phyloP scores from a whole-genome alignment of 306 rosid genomes.

The Cucurbita pepo region DNA sequence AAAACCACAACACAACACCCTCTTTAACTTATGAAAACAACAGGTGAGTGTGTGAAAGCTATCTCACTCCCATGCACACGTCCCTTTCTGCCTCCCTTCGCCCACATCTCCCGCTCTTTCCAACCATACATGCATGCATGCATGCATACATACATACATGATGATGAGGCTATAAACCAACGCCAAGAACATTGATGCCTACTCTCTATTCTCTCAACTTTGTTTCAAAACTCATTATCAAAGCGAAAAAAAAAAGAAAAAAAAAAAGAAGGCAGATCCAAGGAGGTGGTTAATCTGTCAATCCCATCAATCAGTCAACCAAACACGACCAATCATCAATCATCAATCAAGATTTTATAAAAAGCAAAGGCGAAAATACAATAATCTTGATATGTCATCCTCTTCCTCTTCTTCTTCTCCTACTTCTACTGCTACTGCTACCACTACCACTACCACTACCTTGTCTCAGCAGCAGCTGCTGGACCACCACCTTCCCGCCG shows the following conservation, averaged over 20 bases:
- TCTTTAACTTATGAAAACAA: constrained; percentile 60
- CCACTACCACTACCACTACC: not conserved
- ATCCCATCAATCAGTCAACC: constrained; percentile 69
- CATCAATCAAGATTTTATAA: constrained; percentile 16
- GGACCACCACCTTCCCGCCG: constrained; percentile 79
- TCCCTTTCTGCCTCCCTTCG: constrained; percentile 98
- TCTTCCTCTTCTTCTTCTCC: constrained; percentile 38
- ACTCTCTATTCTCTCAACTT: constrained; percentile 9
- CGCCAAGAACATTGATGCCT: no score
- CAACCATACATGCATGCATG: no score
- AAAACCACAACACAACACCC: constrained; percentile 39
- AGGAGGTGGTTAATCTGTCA: constrained; percentile 94
- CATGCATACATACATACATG: not conserved
- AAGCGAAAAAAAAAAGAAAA: not conserved
- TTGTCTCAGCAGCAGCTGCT: constrained; percentile 19
- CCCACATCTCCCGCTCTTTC: constrained; percentile 86
- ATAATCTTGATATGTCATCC: constrained; percentile 51
- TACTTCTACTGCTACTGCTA: not conserved
- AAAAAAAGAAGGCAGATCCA: constrained; percentile 60
- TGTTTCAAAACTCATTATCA: constrained; percentile 61
- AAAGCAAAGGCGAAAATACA: constrained; percentile 19
- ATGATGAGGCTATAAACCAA: constrained; percentile 5
- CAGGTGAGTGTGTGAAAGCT: constrained; percentile 92
- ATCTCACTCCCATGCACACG: constrained; percentile 99
- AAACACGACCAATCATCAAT: constrained; percentile 92